phyloP scores from a whole-genome alignment of 2,329 filamentous ascomycete species.

The Macroventuria anomochaeta region DNA sequence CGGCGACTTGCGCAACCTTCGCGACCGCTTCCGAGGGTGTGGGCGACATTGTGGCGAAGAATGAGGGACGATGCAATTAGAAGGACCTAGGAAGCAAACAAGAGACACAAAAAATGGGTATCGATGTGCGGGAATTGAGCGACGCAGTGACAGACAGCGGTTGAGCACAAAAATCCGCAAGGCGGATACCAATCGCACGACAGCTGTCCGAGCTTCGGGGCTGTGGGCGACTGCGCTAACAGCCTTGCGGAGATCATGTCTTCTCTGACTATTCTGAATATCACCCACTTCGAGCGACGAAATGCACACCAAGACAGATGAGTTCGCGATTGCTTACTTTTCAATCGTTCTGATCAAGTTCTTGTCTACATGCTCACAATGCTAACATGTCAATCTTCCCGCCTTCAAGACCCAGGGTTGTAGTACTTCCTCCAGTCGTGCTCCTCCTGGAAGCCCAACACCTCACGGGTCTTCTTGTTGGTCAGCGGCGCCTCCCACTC shows the following conservation, averaged over 20 bases:
- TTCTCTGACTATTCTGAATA: too few species aligned
- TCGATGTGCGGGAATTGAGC: slow-evolving; percentile 11
- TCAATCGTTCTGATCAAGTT: too few species aligned
- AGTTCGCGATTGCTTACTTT: too few species aligned
- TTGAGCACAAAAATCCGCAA: slow-evolving; percentile 16
- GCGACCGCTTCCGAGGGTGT: slow-evolving; percentile 15
- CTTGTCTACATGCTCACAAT: too few species aligned
- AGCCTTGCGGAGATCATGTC: background rate
- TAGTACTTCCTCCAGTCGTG: slow-evolving; percentile 63
- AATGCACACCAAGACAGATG: too few species aligned
- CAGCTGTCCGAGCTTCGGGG: slow-evolving; percentile 3
- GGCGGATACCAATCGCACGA: background rate
- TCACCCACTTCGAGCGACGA: too few species aligned
- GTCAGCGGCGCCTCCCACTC: slow-evolving; percentile 66
- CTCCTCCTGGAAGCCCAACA: slow-evolving; percentile 65
- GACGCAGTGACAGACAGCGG: slow-evolving; percentile 2
- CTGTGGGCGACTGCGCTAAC: background rate
- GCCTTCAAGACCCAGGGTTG: background rate
- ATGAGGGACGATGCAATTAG: slow-evolving; percentile 11
- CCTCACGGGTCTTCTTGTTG: slow-evolving; percentile 65
- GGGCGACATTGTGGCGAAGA: slow-evolving; percentile 17
- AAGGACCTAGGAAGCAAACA: slow-evolving; percentile 7
- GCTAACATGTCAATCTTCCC: background rate
- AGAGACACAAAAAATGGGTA: slow-evolving; percentile 16
- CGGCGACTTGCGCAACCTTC: slow-evolving; percentile 24